These are phyloP conservation scores for Scalesia atractyloides DNA, from an alignment of 129 eudicot genomes.

Conservation along the genomic window DNA sequence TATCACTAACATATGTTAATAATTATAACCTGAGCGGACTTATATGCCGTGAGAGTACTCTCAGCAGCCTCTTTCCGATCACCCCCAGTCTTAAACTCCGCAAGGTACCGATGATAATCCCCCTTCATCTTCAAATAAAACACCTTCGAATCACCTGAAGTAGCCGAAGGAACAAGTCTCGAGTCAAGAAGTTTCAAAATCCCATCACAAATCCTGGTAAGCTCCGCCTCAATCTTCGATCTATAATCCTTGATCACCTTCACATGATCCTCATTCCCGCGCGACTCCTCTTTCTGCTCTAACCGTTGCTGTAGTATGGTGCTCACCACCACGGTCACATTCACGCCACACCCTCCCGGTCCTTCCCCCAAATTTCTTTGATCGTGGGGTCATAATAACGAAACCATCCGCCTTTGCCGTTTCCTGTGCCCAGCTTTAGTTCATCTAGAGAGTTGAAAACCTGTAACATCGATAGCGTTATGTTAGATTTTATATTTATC, in stretches of 20 bases:
- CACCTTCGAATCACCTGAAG: constrained; percentile 17
- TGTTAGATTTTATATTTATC: too few relatives aligned
- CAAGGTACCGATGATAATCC: constrained; percentile 16
- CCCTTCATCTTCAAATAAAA: constrained; percentile 23
- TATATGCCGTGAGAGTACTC: constrained; percentile 15
- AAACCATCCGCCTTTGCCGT: too few relatives aligned
- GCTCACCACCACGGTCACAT: too few relatives aligned
- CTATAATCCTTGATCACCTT: constrained; percentile 9
- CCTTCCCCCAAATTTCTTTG: too few relatives aligned
- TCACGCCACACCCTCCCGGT: too few relatives aligned
- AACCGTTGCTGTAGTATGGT: too few relatives aligned
- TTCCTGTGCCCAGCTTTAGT: too few relatives aligned
- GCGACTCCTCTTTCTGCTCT: constrained; percentile 23
- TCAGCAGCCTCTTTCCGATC: constrained; percentile 17
- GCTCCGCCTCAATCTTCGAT: constrained; percentile 20
- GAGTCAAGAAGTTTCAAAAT: constrained; percentile 20
- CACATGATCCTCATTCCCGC: constrained; percentile 17
- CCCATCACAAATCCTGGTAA: constrained; percentile 11
- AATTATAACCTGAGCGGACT: constrained; percentile 11
- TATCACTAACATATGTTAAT: too few relatives aligned
- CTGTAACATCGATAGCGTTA: too few relatives aligned
- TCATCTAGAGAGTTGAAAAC: too few relatives aligned
- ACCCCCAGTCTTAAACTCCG: constrained; percentile 12
- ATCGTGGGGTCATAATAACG: too few relatives aligned
- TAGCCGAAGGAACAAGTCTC: constrained; percentile 15